Evolutionary conservation across 257 asterid species (phyloP).

Genomic region (Marsdenia floribunda): DNA sequence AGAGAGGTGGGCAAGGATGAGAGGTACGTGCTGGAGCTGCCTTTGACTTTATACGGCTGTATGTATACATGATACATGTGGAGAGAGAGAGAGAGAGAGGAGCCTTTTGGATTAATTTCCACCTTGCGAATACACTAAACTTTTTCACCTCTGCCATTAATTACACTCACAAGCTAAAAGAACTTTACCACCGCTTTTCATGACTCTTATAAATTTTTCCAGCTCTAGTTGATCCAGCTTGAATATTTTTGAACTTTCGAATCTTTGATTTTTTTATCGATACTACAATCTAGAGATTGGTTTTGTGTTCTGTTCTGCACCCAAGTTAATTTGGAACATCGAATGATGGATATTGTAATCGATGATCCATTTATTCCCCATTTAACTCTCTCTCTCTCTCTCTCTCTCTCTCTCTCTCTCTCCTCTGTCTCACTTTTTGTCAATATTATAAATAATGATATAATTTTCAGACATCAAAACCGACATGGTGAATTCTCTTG

Average conservation of each 20-base stretch:
- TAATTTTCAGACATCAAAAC: too few relatives aligned
- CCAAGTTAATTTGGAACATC: too few relatives aligned
- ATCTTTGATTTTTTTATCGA: conserved; percentile 23
- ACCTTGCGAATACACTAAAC: conserved; percentile 38
- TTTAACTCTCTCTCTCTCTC: too few relatives aligned
- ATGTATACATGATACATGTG: conserved; percentile 28
- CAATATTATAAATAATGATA: too few relatives aligned
- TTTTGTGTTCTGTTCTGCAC: background rate
- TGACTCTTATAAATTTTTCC: conserved; percentile 54
- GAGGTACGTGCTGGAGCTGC: conserved; percentile 22
- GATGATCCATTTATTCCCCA: too few relatives aligned
- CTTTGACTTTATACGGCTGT: conserved; percentile 31
- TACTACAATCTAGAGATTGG: background rate
- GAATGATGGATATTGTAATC: too few relatives aligned
- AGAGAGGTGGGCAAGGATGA: conserved; percentile 2
- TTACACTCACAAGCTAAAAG: conserved; percentile 65
- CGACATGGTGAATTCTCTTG: background rate
- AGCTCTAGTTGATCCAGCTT: conserved; percentile 33
- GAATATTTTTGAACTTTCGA: conserved; percentile 47
- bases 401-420: too few relatives aligned
- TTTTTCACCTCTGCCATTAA: conserved; percentile 45
- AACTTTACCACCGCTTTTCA: conserved; percentile 67
- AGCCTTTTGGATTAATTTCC: conserved; percentile 73
- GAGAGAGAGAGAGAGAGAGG: conserved; percentile 25
- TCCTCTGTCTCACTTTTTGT: too few relatives aligned